Conservation (phyloP, 148 eudicot species). For the Cornus controversa region DNA sequence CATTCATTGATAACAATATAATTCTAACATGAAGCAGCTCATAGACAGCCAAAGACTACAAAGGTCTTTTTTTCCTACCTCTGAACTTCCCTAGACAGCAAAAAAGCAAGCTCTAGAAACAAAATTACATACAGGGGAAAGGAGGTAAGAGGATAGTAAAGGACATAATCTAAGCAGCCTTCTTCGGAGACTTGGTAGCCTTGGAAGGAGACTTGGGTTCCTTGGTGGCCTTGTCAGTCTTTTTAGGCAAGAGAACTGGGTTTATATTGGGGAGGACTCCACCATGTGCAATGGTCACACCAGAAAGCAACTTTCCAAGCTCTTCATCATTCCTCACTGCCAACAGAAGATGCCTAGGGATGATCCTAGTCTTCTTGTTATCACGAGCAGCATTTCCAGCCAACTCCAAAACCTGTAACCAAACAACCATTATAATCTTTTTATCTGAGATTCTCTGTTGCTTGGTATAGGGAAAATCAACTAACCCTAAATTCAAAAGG, state of each 20-base stretch:
- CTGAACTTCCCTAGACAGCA: neutral
- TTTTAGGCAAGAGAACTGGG: constrained; percentile 61
- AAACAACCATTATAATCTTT: neutral
- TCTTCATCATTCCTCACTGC: constrained; percentile 78
- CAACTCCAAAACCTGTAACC: constrained; percentile 53
- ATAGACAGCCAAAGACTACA: neutral
- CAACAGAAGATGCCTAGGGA: constrained; percentile 59
- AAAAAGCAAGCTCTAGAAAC: neutral
- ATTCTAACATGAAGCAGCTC: neutral
- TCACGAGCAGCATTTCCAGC: constrained; percentile 75
- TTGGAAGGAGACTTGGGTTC: constrained; percentile 54
- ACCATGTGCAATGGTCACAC: constrained; percentile 74
- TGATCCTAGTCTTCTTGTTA: constrained; percentile 70
- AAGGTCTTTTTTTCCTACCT: too few species aligned
- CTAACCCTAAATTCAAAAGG: neutral
- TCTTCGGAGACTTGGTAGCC: constrained; percentile 58
- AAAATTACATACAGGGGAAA: neutral
- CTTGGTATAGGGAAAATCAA: neutral
- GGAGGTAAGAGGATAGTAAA: too few species aligned
- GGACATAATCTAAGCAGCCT: constrained; percentile 18
- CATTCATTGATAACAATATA: too few species aligned
- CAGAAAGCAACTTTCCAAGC: constrained; percentile 51
- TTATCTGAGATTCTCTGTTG: too few species aligned
- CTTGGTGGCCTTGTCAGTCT: constrained; percentile 39
- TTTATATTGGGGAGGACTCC: constrained; percentile 71